These are phyloP conservation scores for Pilobolus umbonatus DNA, from an alignment of 192 early-diverging fungal species.

Conservation along the genomic window DNA sequence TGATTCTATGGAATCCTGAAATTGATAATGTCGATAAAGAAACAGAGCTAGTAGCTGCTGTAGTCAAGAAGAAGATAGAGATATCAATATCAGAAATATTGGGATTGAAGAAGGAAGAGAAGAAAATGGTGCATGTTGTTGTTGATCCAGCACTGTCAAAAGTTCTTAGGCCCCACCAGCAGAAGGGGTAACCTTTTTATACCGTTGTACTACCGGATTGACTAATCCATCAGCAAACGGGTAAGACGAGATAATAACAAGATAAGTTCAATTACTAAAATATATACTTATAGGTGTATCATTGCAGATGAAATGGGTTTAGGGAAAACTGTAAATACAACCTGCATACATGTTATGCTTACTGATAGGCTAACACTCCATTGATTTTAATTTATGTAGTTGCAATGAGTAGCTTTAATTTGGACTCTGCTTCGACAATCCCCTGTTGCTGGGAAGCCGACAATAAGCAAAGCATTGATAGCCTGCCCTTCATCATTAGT, in stretches of 20 bases:
- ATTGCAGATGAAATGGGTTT: constrained; percentile 99
- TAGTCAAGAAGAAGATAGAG: constrained; percentile 30
- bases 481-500: constrained; percentile 95
- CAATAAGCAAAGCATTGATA: constrained; percentile 95
- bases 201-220: constrained; percentile 86
- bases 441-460: constrained; percentile 78
- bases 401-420: constrained; percentile 91
- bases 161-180: constrained; percentile 90
- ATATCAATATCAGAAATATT: constrained; percentile 54
- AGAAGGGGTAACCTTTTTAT: constrained; percentile 95
- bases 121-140: constrained; percentile 63
- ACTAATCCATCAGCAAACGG: constrained; percentile 73
- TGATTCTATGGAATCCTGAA: constrained; percentile 80
- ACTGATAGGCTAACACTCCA: too few relatives aligned
- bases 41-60: background rate
- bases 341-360: too few relatives aligned
- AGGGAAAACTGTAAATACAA: constrained; percentile 65
- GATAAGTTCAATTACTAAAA: background rate
- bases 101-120: constrained; percentile 39
- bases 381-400: too few relatives aligned
- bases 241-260: too few relatives aligned
- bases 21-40: constrained; percentile 27
- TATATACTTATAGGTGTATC: constrained; percentile 74
- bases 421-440: constrained; percentile 97
- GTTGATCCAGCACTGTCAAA: constrained; percentile 84